Percentiles rank a stretch among this genome's conserved stretches.
These are phyloP conservation scores for Neofusicoccum cordaticola DNA, from an alignment of 2,329 filamentous ascomycete genomes.

Conservation along the genomic window DNA sequence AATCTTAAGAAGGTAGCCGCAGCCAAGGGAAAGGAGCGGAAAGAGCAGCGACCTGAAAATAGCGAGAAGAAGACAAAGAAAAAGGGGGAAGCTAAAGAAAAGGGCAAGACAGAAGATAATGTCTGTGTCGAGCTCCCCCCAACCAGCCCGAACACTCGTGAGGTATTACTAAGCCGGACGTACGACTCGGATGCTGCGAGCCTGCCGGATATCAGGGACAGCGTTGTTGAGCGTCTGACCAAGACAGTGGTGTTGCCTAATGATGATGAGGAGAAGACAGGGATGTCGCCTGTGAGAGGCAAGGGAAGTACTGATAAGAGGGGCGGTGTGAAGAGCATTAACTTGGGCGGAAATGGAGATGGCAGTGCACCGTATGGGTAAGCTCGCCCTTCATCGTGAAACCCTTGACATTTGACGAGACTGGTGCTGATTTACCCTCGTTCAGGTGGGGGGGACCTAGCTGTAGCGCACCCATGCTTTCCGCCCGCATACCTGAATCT, in stretches of 20 bases:
- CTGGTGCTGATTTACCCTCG: not conserved
- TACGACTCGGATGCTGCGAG: conserved; percentile 14
- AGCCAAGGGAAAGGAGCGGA: not conserved
- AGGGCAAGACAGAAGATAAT: not conserved
- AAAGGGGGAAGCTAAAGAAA: not conserved
- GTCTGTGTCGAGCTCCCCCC: not conserved
- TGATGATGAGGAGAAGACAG: not conserved
- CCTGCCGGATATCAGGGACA: conserved; percentile 9
- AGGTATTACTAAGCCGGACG: not conserved
- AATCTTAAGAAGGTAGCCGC: conserved; percentile 7
- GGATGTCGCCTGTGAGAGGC: not conserved
- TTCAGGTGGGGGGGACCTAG: conserved; percentile 1
- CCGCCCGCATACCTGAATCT: not conserved
- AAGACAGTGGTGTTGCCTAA: not conserved
- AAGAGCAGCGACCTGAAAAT: not conserved
- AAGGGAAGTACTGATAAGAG: not conserved
- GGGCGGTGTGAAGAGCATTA: not conserved
- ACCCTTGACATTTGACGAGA: not conserved
- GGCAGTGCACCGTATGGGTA: not conserved
- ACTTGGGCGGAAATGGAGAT: not conserved
- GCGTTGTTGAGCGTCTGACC: conserved; percentile 9
- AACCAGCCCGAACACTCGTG: not conserved
- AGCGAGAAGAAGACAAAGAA: not conserved
- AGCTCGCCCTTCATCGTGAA: not conserved
- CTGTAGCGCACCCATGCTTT: not conserved